Evolutionary conservation across 2,329 filamentous ascomycete genomes (phyloP), one percentile per base, ranked within the genome.

Genomic region (Fusarium anguioides): DNA sequence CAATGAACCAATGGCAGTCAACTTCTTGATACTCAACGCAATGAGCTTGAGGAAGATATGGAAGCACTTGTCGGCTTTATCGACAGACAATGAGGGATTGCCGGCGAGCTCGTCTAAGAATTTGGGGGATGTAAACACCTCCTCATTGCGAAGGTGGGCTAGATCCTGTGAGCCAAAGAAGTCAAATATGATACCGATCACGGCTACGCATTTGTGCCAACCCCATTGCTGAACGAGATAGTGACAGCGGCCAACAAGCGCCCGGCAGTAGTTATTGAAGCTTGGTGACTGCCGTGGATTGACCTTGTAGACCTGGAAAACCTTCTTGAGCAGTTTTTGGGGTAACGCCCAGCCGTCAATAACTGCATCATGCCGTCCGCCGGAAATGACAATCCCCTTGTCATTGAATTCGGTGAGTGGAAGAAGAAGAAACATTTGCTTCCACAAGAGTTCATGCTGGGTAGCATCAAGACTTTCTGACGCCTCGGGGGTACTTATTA

Each of bases 1-100:
- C 12, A 75, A 72, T 12, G 83, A 79, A 4, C 79, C 82, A n/a
- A 77, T 75, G 6, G 80, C 76, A 29, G 77, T 79, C 36, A 90
- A 77, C 41, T 82, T 82, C 42, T 81, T 80, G 40, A 91, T 86
- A 33, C 83, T 82, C 46, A 89, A 69, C 3, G 84, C 88, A 33
- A 91, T 75, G 17, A 89, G 81, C 72, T 91, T 91, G 48, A 91
- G 79, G 50, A 91, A 89, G 21, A 91, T 84, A 71, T 91, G 88
- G 68, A 91, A 91, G 70, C 87, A 90, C 20, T 81, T 81, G 70
- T 91, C 89, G 39, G 84, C 82, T 2, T 81, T 77, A 18, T 85
- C 81, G 15, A 89, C 75, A 2, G 76, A 76, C 8, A 91, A 75
- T 0, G 79, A 82, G 3, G 85, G 83, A 4, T 71, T 74, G 10